Evolutionary conservation across 331 rosid species (phyloP).

Genomic region (Spiraea crenata): DNA sequence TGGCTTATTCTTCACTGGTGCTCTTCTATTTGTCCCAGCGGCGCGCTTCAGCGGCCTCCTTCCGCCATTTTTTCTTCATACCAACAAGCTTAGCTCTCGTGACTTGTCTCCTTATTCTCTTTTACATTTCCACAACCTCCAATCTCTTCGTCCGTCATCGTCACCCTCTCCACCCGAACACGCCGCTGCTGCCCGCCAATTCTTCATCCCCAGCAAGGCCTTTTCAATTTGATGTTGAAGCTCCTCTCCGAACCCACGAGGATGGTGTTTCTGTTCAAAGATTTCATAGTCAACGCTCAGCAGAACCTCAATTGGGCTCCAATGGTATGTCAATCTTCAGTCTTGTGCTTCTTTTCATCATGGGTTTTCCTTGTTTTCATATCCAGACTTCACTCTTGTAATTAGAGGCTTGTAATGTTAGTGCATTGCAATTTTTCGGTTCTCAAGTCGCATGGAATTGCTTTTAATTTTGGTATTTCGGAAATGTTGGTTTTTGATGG

Average conservation of each 20-base stretch:
- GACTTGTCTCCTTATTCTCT: slow-evolving; percentile 45
- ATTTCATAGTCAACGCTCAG: slow-evolving; percentile 39
- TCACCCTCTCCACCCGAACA: neutral
- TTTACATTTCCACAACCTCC: slow-evolving; percentile 52
- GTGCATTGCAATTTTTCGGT: slow-evolving; percentile 12
- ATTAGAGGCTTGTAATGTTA: neutral
- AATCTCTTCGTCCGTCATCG: slow-evolving; percentile 33
- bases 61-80: slow-evolving; percentile 39
- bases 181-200: slow-evolving; percentile 16
- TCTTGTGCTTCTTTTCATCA: neutral
- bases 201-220: slow-evolving; percentile 15
- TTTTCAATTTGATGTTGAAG: neutral
- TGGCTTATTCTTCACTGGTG: slow-evolving; percentile 40
- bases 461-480: slow-evolving; percentile 23
- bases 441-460: neutral
- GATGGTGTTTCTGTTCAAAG: slow-evolving; percentile 6
- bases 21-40: slow-evolving; percentile 26
- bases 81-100: slow-evolving; percentile 55
- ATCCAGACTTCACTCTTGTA: no score
- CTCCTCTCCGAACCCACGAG: slow-evolving; percentile 1
- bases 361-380: neutral
- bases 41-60: slow-evolving; percentile 24
- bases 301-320: slow-evolving; percentile 21
- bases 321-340: slow-evolving; percentile 39
- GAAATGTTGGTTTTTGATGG: slow-evolving; percentile 25